Evolutionary conservation across 345 rosid genomes (phyloP).

Genomic region (Syzygium aqueum): DNA sequence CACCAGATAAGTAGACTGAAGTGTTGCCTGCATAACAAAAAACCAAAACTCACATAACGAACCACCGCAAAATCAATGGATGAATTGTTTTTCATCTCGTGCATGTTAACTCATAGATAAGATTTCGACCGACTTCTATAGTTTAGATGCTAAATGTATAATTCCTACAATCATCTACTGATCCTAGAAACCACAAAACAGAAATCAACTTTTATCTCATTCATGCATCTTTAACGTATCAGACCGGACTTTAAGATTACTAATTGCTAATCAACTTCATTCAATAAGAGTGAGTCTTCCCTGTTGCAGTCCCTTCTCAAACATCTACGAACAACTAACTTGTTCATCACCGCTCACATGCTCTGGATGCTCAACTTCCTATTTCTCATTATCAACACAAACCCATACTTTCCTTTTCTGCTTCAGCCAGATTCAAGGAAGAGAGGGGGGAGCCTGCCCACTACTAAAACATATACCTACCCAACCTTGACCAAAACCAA

Average conservation of each 20-base stretch:
- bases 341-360: not conserved
- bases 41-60: not conserved
- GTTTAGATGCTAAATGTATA: not conserved
- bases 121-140: not conserved
- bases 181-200: not conserved
- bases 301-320: not conserved
- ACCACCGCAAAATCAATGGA: not conserved
- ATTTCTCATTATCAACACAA: not conserved
- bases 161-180: not conserved
- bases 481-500: not conserved
- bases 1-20: slow-evolving; percentile 58
- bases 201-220: not conserved
- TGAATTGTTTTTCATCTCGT: not conserved
- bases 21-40: slow-evolving; percentile 57
- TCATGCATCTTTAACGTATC: not conserved
- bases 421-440: not conserved
- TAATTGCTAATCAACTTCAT: not conserved
- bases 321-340: not conserved
- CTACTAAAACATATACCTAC: not conserved
- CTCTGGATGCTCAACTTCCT: not conserved
- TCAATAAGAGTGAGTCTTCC: not conserved
- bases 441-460: not conserved
- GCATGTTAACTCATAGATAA: not conserved
- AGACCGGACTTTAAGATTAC: not conserved
- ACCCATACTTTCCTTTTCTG: not conserved